These are phyloP conservation scores for Trichoderma orchidacearum DNA, from an alignment of 495 filamentous ascomycete species.

Conservation along the genomic window DNA sequence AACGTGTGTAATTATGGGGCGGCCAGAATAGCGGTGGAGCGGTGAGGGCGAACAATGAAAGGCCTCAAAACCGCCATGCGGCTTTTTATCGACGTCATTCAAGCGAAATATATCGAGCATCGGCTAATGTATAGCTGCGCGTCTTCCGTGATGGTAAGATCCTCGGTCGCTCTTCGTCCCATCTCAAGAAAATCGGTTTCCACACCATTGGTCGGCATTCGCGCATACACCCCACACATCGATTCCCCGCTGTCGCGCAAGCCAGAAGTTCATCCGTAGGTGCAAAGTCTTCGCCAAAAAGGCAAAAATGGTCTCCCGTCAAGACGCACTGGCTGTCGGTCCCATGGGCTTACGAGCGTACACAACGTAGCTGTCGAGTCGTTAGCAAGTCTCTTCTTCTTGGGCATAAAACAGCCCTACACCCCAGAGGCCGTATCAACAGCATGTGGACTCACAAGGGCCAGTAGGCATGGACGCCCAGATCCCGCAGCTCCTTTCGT, in stretches of 20 bases:
- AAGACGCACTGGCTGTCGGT: background rate
- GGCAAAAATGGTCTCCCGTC: background rate
- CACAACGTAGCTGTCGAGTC: constrained; percentile 8
- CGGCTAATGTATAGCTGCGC: no score
- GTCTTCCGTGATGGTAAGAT: no score
- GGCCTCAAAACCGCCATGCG: background rate
- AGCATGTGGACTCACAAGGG: constrained; percentile 12
- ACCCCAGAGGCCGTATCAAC: background rate
- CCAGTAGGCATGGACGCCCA: constrained; percentile 11
- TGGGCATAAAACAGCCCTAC: background rate
- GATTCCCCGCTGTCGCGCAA: no score
- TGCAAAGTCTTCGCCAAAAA: background rate
- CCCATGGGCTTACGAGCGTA: constrained; percentile 13
- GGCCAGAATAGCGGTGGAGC: background rate
- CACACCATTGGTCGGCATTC: no score
- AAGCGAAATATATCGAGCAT: background rate
- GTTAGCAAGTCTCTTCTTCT: background rate
- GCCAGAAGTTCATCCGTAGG: no score
- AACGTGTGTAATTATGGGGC: background rate
- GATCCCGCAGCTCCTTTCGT: constrained; percentile 12
- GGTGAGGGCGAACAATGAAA: background rate
- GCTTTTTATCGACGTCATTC: background rate
- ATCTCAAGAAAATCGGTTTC: no score
- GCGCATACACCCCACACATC: background rate
- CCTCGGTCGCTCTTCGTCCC: no score